Evolutionary conservation across 2,329 filamentous ascomycete genomes (phyloP), one percentile per base, ranked within the genome.

Genomic region (Plectosphaerella plurivora): DNA sequence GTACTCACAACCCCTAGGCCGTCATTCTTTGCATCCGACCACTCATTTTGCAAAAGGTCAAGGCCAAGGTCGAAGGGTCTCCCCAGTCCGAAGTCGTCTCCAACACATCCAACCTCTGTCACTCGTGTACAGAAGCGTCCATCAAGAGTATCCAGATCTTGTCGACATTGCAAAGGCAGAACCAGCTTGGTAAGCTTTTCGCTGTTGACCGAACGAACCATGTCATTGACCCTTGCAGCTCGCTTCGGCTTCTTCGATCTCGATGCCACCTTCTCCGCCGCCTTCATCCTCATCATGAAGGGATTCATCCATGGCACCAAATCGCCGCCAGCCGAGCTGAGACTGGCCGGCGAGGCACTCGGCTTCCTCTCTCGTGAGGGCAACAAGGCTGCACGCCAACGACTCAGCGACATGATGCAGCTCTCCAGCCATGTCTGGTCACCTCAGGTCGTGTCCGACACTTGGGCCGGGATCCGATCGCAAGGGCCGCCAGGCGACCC

Each of bases 11-110:
- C n/a, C 11, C 16, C 2, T n/a, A 64, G 61, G 63, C 63, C 1
- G 65, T 65, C 28, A 64, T 65, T 9, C 55, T 65, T 5, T 65
- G 62, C 20, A 62, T 62, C 24, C 42, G 63, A 2, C 63, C 63
- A 20, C 59, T 65, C 12, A 50, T 65, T 5, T 56, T 65, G 0
- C 63, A 65, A 18, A 52, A 59, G 12, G 63, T 64, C 22, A 65
- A 65, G 33, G 63, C 65, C 20, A 64, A 63, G 35, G 60, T 65
- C 4, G 49, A 63, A 11, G 52, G 55, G 2, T 52, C 53, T 1
- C 50, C 58, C 3, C 55, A 58, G 8, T 54, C 60, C 2, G 56
- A 60, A 1, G 51, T 58, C 4, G 59, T 63, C 4, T 51, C 51
- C 0, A 53, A 53, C 16, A 54, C 54, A 12, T 56, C 54, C 1